A percentile compares a stretch with the other conserved stretches of the same genome.
These are phyloP conservation scores for Cladophialophora carrionii DNA, from an alignment of 2,329 filamentous ascomycete species.

Conservation along the genomic window DNA sequence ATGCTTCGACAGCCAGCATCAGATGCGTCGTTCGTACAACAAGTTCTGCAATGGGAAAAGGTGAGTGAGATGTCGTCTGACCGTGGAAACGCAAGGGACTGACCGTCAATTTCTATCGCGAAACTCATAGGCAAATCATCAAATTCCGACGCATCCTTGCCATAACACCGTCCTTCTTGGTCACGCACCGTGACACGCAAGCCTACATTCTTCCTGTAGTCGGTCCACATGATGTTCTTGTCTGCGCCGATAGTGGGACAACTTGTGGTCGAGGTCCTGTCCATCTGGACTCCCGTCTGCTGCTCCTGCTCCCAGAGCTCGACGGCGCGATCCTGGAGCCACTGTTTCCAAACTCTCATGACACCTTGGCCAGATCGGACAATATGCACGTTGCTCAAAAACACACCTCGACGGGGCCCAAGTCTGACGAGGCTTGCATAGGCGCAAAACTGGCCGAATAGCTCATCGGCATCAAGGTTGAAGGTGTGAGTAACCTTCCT, in stretches of 20 bases:
- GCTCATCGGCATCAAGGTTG: constrained; percentile 68
- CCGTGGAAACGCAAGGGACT: constrained; percentile 36
- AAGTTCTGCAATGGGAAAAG: constrained; percentile 59
- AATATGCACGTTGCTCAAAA: constrained; percentile 67
- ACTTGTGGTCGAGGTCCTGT: constrained; percentile 33
- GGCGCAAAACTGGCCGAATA: constrained; percentile 74
- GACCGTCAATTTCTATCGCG: constrained; percentile 72
- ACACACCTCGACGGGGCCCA: constrained; percentile 63
- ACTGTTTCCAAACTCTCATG: constrained; percentile 71
- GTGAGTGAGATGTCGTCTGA: background rate
- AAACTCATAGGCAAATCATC: constrained; percentile 72
- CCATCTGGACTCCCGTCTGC: constrained; percentile 31
- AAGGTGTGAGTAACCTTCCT: constrained; percentile 62
- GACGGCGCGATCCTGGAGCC: constrained; percentile 59
- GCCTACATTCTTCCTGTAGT: constrained; percentile 65
- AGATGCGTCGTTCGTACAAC: constrained; percentile 67
- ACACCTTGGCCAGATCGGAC: constrained; percentile 61
- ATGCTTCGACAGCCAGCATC: constrained; percentile 67
- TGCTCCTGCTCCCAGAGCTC: constrained; percentile 38
- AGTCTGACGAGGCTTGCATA: constrained; percentile 70
- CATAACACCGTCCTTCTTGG: constrained; percentile 45
- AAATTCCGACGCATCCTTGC: constrained; percentile 23
- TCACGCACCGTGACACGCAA: constrained; percentile 68
- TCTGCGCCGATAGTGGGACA: constrained; percentile 35
- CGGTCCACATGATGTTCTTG: constrained; percentile 69